Evolutionary conservation across 2,329 filamentous ascomycete genomes (phyloP).

Genomic region (Fusarium gaditjirri): DNA sequence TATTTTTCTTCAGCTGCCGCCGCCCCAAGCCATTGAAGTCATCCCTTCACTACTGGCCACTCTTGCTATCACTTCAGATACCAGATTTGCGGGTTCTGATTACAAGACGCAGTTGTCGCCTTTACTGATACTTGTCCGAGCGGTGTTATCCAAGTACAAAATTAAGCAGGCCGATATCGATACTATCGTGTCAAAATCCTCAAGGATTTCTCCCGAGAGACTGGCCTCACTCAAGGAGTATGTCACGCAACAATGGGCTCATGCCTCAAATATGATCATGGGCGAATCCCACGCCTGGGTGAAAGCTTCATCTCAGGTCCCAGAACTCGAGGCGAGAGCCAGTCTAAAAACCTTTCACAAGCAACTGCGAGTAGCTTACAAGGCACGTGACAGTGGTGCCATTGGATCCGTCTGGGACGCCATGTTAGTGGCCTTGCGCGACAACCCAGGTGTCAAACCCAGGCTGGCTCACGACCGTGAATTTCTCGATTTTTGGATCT

Average conservation of each 20-base stretch:
- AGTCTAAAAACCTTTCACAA: constrained; percentile 40
- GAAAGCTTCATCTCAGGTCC: not conserved
- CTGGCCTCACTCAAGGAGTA: constrained; percentile 41
- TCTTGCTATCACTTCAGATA: constrained; percentile 47
- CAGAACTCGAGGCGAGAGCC: constrained; percentile 6
- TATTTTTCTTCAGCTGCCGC: constrained; percentile 48
- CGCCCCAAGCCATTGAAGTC: constrained; percentile 40
- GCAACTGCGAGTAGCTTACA: constrained; percentile 47
- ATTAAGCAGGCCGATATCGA: constrained; percentile 36
- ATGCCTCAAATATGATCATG: constrained; percentile 39
- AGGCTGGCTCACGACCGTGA: constrained; percentile 49
- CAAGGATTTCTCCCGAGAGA: constrained; percentile 32
- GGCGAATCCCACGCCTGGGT: constrained; percentile 40
- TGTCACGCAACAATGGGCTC: constrained; percentile 46
- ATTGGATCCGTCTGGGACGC: constrained; percentile 50
- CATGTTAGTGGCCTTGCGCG: constrained; percentile 41
- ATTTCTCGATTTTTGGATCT: constrained; percentile 54
- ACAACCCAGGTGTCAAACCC: constrained; percentile 38
- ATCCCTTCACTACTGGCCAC: constrained; percentile 50
- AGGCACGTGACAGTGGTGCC: constrained; percentile 44
- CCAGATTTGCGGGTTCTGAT: constrained; percentile 18
- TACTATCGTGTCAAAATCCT: constrained; percentile 25
- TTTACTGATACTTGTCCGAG: constrained; percentile 44
- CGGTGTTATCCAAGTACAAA: constrained; percentile 32
- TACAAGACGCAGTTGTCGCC: constrained; percentile 41